Evolutionary conservation across 192 early-diverging fungal genomes (phyloP), one percentile per base, ranked within the genome.

Genomic region (Mortierella hygrophila): DNA sequence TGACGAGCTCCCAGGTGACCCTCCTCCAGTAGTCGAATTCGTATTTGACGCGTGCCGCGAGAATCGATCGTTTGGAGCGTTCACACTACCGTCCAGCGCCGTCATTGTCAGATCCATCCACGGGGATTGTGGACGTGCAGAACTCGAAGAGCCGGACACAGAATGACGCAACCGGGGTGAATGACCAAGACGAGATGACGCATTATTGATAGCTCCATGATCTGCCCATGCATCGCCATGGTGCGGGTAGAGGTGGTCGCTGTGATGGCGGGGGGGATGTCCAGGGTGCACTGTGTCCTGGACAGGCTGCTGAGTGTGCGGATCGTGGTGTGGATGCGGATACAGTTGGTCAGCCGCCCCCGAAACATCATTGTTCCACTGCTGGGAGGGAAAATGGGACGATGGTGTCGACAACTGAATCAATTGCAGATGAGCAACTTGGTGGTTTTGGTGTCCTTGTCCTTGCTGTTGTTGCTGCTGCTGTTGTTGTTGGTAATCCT

Each of bases 101-200:
- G 83, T 85, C 83, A 85, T 85, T 9, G 83, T 76, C 40, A 85
- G 46, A 3, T 32, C 68, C 29, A 68, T 77, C 83, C 78, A 85
- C 0, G 82, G 42, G 46, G 72, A 57, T 16, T 70, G 68, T 41
- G 41, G 74, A 32, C 54, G 70, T 44, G 6, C 42, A 13, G 63
- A 35, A 16, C 37, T 35, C 29, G 21, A 60, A 26, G 81, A 77
- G 26, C 75, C 49, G 32, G 41, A 47, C 32, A 44, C 40, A 18
- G 26, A n/a, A 37, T 70, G 75, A 8, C 81, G 54, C 35, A 41
- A 32, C 41, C 75, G 46, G 4, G 44, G 23, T 7, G 44, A 55
- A 37, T 52, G 76, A n/a, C 32, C 60, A 65, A 32, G 29, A 65
- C 10, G 60, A 11, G 29, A 15, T 11, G 29, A 26, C 15, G 60